Evolutionary conservation across 768 basidiomycete species (phyloP), one percentile per base, ranked within the genome.

Genomic region (Russula olivacea): DNA sequence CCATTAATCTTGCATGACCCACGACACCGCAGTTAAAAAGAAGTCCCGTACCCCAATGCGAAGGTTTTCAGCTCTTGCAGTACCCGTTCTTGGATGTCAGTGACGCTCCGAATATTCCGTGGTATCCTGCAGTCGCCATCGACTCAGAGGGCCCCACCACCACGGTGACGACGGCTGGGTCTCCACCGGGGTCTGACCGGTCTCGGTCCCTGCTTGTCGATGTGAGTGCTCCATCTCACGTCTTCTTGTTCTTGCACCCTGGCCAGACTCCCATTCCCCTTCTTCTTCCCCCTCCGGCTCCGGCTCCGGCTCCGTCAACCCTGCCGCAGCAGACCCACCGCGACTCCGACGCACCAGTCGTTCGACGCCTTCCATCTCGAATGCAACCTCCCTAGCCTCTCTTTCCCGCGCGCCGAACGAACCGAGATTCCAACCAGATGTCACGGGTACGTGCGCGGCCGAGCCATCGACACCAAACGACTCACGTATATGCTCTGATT

Each of bases 141-240:
- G 78, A 51, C 81, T 77, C 23, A 92, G 72, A 3, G 90, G 89
- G 0, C 88, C 87, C 88, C 89, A 91, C 86, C 88, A 89, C 85
- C 84, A 90, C 63, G 88, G 65, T 7, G 87, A 88, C 14, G 71
- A 54, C 36, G 51, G 38, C n/a, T 12, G n/a, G 19, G 61, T 38
- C 19, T 53, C 36, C 11, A 7, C 36, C 7, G 43, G n/a, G 21
- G 56, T 54, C 36, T 38, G 43, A 23, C 38, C n/a, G 2, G 53
- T 28, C 45, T 30, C n/a, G 2, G 53, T 28, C 45, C 25, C 36
- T 49, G 45, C 17, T 54, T 40, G 51, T 40, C 28, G 41, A 47
- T 68, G 69, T 61, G 38, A 56, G 67, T 63, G 60, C 59, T 49
- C 64, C 69, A 59, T 69, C 73, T 28, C 71, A 70, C n/a, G 72